Evolutionary conservation across 2,329 filamentous ascomycete species (phyloP).

Genomic region (Penicillium sp.): DNA sequence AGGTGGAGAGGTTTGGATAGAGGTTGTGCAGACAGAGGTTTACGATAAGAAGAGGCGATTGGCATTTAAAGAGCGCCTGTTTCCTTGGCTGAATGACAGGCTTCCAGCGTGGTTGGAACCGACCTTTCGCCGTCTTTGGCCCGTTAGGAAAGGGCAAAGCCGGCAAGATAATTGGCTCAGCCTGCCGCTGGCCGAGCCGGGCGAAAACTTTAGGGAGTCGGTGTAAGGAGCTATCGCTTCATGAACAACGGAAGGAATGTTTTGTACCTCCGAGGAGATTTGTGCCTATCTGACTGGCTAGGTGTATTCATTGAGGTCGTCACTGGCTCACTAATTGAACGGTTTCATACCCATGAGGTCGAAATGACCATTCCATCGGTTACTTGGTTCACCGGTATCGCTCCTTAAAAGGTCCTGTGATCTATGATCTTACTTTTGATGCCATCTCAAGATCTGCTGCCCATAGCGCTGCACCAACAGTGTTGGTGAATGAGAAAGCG

Average conservation of each 20-base stretch:
- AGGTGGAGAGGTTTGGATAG: neutral
- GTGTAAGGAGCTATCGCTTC: too few species aligned
- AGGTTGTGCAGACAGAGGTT: neutral
- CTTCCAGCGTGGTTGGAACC: neutral
- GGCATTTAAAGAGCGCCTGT: too few species aligned
- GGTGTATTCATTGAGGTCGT: too few species aligned
- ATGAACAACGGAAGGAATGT: too few species aligned
- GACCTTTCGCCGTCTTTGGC: neutral
- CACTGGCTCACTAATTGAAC: too few species aligned
- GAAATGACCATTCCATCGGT: too few species aligned
- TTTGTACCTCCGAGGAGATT: too few species aligned
- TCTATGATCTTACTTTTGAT: constrained; percentile 27
- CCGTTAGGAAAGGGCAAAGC: neutral
- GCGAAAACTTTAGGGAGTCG: too few species aligned
- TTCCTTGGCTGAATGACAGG: neutral
- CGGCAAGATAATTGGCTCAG: neutral
- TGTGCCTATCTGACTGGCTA: too few species aligned
- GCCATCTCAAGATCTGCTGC: constrained; percentile 76
- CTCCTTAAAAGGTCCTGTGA: too few species aligned
- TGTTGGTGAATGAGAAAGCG: constrained; percentile 87
- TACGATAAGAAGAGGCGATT: neutral
- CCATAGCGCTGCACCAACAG: constrained; percentile 92
- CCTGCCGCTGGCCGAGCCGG: neutral
- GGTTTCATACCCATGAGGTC: too few species aligned
- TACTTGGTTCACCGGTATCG: too few species aligned